Evolutionary conservation across 1,139 yeast genomes (phyloP), one percentile per base, ranked within the genome.

Genomic region (Geotrichum candidum): DNA sequence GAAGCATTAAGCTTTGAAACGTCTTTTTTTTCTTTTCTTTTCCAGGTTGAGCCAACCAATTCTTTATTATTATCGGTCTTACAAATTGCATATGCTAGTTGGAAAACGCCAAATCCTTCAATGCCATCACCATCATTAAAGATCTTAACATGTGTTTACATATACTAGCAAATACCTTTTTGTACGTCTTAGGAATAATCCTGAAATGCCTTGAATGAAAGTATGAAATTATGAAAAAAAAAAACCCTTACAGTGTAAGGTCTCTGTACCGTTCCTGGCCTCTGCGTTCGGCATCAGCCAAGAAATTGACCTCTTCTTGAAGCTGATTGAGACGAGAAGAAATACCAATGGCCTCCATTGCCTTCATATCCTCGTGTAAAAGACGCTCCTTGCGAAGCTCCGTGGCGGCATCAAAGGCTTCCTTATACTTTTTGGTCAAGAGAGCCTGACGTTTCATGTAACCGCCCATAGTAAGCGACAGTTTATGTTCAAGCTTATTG

Each of bases 291-390:
- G 78, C 78, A 46, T 73, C 73, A 1, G 74, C 73, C 41, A 82
- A 67, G 3, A 61, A 66, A 61, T 80, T 79, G 31, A 79, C 81
- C 60, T 76, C 72, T 22, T 74, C 77, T 64, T 80, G 80, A 35
- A 81, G 67, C 1, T 68, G 53, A 2, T 70, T 68, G 0, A 74
- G 65, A 38, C 83, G 70, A 6, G 66, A 50, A 7, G 70, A 69
- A 31, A 78, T 68, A 0, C 75, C 77, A 0, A 67, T 60, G 1
- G 68, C 65, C 65, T 82, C 86, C 62, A 72, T 61, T 45, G 66
- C 63, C 15, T 61, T 63, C 64, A 74, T 62, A 63, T 70, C 61
- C 27, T 69, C 52, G 68, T 68, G 68, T 59, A 77, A 66, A 59
- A 65, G 58, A 22, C 68, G 57, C 31, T 71, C 69, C 31, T 70